These are phyloP conservation scores for Pleurozium schreberi DNA, from an alignment of 225 moss, liverwort and hornwort genomes.

Conservation along the genomic window DNA sequence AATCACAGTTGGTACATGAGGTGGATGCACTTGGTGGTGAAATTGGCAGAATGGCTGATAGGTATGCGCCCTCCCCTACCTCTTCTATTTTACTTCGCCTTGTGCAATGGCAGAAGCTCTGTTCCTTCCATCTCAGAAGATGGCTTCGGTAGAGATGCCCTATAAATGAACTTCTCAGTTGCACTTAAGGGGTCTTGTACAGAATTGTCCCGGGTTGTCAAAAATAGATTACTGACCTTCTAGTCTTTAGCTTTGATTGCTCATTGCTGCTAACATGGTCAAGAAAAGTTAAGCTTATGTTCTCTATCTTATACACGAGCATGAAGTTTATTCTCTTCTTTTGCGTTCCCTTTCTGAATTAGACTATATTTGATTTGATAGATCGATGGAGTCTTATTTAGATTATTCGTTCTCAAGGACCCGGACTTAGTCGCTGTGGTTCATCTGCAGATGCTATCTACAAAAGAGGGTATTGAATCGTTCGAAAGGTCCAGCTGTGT, in stretches of 20 bases:
- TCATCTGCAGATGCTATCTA: conserved; percentile 63
- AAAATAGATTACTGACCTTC: neutral
- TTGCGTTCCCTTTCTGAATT: neutral
- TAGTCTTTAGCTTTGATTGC: neutral
- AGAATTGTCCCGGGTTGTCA: neutral
- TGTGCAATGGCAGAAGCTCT: neutral
- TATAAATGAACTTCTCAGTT: neutral
- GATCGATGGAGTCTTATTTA: neutral
- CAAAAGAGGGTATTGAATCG: conserved; percentile 86
- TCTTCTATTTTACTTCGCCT: neutral
- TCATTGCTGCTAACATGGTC: neutral
- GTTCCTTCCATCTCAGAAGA: neutral
- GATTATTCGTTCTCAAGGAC: neutral
- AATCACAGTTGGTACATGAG: conserved; percentile 92
- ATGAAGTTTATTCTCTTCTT: neutral
- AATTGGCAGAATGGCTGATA: conserved; percentile 88
- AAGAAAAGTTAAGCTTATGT: neutral
- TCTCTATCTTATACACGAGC: neutral
- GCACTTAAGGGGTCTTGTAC: neutral
- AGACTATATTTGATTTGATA: neutral
- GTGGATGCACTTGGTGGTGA: conserved; percentile 93
- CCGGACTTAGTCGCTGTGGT: neutral
- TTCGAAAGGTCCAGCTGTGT: conserved; percentile 89
- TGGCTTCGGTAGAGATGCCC: neutral
- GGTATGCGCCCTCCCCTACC: conserved; percentile 16